Evolutionary conservation across 495 filamentous ascomycete genomes (phyloP).

Genomic region (Lasiosphaeriaceae sp.): DNA sequence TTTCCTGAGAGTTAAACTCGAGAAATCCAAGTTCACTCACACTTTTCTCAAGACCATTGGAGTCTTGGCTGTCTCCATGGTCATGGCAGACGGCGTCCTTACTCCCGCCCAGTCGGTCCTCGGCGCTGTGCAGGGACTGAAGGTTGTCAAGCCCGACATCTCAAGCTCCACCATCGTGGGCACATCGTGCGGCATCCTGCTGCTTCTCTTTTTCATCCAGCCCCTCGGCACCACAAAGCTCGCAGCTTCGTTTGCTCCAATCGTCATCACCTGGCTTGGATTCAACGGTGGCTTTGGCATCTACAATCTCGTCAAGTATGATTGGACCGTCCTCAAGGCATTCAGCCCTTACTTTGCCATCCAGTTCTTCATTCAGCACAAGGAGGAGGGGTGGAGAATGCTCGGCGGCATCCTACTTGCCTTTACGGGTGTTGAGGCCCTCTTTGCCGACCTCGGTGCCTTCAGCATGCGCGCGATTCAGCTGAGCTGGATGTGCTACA

Average conservation of each 20-base stretch:
- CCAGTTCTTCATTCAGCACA: conserved; percentile 58
- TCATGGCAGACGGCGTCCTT: conserved; percentile 64
- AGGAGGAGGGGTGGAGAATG: conserved; percentile 58
- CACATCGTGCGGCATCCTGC: conserved; percentile 62
- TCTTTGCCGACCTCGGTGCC: conserved; percentile 72
- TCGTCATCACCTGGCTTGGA: conserved; percentile 68
- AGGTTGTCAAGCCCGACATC: conserved; percentile 45
- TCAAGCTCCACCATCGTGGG: conserved; percentile 57
- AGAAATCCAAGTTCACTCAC: conserved; percentile 50
- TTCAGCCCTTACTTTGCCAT: conserved; percentile 65
- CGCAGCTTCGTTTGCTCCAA: conserved; percentile 62
- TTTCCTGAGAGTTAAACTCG: conserved; percentile 52
- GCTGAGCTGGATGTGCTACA: conserved; percentile 59
- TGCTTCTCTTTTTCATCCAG: conserved; percentile 66
- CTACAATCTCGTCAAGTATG: conserved; percentile 63
- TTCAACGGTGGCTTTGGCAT: conserved; percentile 67
- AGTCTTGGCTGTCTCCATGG: conserved; percentile 66
- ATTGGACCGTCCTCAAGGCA: conserved; percentile 63
- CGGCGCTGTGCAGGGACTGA: conserved; percentile 66
- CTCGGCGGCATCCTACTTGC: conserved; percentile 68
- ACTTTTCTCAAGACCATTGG: conserved; percentile 60
- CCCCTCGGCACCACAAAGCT: conserved; percentile 67
- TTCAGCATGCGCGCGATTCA: conserved; percentile 61
- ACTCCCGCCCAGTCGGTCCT: conserved; percentile 69
- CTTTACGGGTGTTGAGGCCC: conserved; percentile 71